phyloP scores from a whole-genome alignment of 1,284 basidiomycete genomes.

The Stygiomarasmius scandens region DNA sequence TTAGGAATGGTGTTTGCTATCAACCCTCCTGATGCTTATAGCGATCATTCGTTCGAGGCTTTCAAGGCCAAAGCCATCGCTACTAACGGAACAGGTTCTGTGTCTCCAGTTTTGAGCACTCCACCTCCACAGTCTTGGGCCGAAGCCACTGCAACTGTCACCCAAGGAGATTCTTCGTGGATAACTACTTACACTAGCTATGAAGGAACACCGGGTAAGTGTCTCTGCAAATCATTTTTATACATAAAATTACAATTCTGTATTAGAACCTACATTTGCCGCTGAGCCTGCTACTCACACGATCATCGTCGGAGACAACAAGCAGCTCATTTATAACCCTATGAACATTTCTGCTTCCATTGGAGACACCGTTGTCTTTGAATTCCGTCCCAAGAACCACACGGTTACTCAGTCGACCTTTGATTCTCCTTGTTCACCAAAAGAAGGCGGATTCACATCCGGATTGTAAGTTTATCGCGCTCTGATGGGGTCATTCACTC shows the following conservation, averaged over 20 bases:
- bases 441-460: conserved; percentile 49
- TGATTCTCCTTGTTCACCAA: conserved; percentile 10
- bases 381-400: conserved; percentile 46
- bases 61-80: conserved; percentile 44
- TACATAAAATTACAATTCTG: not conserved
- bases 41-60: conserved; percentile 45
- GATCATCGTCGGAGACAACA: conserved; percentile 43
- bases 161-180: conserved; percentile 31
- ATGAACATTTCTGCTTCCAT: conserved; percentile 47
- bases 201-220: conserved; percentile 38
- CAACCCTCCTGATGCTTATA: conserved; percentile 45
- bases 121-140: conserved; percentile 38
- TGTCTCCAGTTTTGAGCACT: conserved; percentile 28
- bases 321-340: conserved; percentile 39
- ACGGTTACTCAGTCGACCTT: conserved; percentile 67
- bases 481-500: no score
- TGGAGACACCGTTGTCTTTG: conserved; percentile 44
- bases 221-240: not conserved
- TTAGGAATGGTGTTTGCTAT: conserved; percentile 58
- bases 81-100: conserved; percentile 32
- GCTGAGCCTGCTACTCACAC: conserved; percentile 37
- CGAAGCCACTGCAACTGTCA: conserved; percentile 40
- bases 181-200: conserved; percentile 44
- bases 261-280: conserved; percentile 35
- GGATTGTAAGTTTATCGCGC: conserved; percentile 37